Conservation (phyloP, 2,329 filamentous ascomycete genomes). For the Periconia sp. region DNA sequence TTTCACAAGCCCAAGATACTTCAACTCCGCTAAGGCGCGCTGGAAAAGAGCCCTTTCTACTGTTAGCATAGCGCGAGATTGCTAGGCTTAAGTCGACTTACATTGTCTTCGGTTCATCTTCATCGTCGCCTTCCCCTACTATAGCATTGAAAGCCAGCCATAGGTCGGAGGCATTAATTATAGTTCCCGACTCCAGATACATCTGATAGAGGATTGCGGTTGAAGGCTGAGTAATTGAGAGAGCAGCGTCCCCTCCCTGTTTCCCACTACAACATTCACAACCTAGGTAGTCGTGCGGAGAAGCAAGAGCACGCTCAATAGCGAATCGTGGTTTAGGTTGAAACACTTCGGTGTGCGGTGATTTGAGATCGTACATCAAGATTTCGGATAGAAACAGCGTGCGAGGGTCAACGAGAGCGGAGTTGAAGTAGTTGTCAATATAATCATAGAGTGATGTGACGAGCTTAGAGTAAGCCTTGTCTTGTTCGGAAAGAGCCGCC, state of each 20-base stretch:
- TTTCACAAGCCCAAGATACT: conserved; percentile 85
- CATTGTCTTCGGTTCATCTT: conserved; percentile 56
- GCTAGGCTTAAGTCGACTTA: conserved; percentile 33
- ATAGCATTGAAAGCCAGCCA: conserved; percentile 78
- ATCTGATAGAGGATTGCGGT: conserved; percentile 79
- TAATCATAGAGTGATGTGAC: conserved; percentile 63
- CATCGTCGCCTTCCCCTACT: conserved; percentile 57
- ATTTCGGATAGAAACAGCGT: conserved; percentile 70
- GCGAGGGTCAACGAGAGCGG: conserved; percentile 56
- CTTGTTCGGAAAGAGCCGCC: conserved; percentile 71
- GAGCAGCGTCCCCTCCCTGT: conserved; percentile 45
- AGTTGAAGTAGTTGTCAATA: conserved; percentile 56
- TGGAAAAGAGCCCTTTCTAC: conserved; percentile 74
- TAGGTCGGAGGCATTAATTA: conserved; percentile 81
- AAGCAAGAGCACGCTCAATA: conserved; percentile 72
- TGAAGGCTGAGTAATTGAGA: conserved; percentile 69
- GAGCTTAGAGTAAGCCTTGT: conserved; percentile 71
- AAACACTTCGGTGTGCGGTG: conserved; percentile 75
- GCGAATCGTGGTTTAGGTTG: conserved; percentile 73
- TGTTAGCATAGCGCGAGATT: conserved; percentile 12
- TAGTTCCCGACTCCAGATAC: conserved; percentile 75
- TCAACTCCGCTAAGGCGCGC: conserved; percentile 81
- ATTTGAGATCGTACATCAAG: conserved; percentile 75
- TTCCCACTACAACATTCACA: conserved; percentile 69
- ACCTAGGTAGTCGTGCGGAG: conserved; percentile 78